phyloP scores from a whole-genome alignment of 108 stramenopile species.

The Discostella pseudostelligera region DNA sequence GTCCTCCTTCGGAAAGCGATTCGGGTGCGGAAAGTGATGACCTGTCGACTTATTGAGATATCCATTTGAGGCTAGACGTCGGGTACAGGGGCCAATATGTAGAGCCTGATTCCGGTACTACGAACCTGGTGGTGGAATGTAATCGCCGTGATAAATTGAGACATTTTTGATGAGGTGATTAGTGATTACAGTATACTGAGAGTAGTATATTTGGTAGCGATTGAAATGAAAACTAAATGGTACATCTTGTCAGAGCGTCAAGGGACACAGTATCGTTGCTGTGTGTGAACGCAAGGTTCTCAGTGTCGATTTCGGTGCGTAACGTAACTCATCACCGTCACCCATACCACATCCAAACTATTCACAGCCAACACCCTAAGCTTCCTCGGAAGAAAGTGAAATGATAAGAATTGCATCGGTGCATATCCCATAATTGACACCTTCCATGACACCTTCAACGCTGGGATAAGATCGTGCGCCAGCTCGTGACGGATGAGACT shows the following conservation, averaged over 20 bases:
- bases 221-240: no score
- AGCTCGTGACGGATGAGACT: slow-evolving; percentile 30
- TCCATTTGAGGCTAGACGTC: background rate
- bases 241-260: no score
- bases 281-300: no score
- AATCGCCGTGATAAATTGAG: no score
- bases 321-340: slow-evolving; percentile 45
- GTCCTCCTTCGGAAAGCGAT: slow-evolving; percentile 27
- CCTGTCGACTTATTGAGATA: background rate
- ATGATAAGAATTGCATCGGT: slow-evolving; percentile 42
- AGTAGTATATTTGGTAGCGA: no score
- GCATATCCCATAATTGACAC: slow-evolving; percentile 33
- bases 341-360: slow-evolving; percentile 44
- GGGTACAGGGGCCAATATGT: background rate
- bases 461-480: slow-evolving; percentile 33
- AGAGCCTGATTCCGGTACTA: background rate
- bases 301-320: slow-evolving; percentile 48
- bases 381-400: slow-evolving; percentile 45
- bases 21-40: slow-evolving; percentile 14
- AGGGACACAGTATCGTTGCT: no score
- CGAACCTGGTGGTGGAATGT: no score
- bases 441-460: slow-evolving; percentile 38
- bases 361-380: slow-evolving; percentile 47
- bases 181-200: no score
- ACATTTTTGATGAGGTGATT: no score